Base-by-base conservation (phyloP, 371 early-diverging fungal species). In the Rhizomucor miehei region DNA sequence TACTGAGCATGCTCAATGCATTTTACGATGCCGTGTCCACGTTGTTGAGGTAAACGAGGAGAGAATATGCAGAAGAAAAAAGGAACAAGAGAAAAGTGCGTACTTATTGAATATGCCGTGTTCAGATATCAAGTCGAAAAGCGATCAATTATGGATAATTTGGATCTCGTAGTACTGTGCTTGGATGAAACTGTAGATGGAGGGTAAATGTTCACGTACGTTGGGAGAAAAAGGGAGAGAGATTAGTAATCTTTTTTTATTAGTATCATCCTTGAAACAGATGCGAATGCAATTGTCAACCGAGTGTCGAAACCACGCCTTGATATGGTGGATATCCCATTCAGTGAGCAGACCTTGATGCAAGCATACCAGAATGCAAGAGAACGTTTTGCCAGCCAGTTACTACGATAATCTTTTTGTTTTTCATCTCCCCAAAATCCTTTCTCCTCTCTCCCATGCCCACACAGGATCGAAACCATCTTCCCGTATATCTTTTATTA, bases 161-260 rank as follows among this genome's bases (percentile, higher is more conserved):
- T 92, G 52, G 98, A 98, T 73, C 71, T 92, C 44, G 91, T 93
- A 1, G 86, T 91, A 29, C 82, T 98, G 36, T 92, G 92, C 11
- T 67, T 98, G 53, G 98, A 98, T 73, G 98, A 98, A 66, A 88
- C 91, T 34, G 89, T 98, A 21, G 98, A 98, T 70, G 93, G 92
- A 59, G 98, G 98, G 92, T 92, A 78, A 67, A 69, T 20, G n/a
- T 43, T 20, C 17, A 23, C 25, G 38, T 37, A 24, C 2, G 43
- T 44, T 12, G 24, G 23, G 21, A n/a, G n/a, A n/a, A n/a, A n/a
- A n/a, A n/a, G n/a, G n/a, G n/a, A n/a, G n/a, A n/a, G n/a, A n/a
- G n/a, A n/a, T n/a, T n/a, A n/a, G n/a, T n/a, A n/a, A n/a, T n/a
- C n/a, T n/a, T n/a, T n/a, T 44, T 29, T 29, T 8, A 8, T 19